A percentile compares a stretch with the other conserved stretches of the same genome.
Evolutionary conservation across 108 stramenopile species (phyloP).

Genomic region (Fistulifera solaris): DNA sequence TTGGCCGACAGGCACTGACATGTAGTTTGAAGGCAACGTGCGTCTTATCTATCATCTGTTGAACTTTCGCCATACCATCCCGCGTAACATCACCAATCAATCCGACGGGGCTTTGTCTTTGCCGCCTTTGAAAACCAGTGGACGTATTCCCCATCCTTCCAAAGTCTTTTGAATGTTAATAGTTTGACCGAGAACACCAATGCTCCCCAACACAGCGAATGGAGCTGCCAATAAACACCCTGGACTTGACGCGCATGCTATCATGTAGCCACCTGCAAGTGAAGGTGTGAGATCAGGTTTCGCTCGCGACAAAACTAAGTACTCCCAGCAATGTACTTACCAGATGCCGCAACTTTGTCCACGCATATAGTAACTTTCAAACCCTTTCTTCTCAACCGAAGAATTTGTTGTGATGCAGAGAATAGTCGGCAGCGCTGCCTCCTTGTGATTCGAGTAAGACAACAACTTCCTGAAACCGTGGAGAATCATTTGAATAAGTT

Average conservation of each 20-base stretch:
- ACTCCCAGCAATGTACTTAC: slow-evolving; percentile 15
- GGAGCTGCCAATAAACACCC: slow-evolving; percentile 65
- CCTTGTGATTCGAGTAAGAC: slow-evolving; percentile 71
- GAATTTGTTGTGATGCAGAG: slow-evolving; percentile 63
- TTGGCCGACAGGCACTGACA: slow-evolving; percentile 47
- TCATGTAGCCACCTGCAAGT: slow-evolving; percentile 69
- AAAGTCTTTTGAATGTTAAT: slow-evolving; percentile 60
- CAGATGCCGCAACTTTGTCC: slow-evolving; percentile 51
- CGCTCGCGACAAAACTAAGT: neutral
- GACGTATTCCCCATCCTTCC: slow-evolving; percentile 50
- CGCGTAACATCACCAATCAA: slow-evolving; percentile 68
- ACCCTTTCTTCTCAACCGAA: slow-evolving; percentile 46
- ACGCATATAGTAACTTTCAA: slow-evolving; percentile 63
- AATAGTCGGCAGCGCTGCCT: slow-evolving; percentile 62
- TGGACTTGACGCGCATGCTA: slow-evolving; percentile 61
- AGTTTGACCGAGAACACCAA: slow-evolving; percentile 67
- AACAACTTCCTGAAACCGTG: slow-evolving; percentile 31
- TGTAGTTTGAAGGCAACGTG: slow-evolving; percentile 69
- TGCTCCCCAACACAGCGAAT: slow-evolving; percentile 70
- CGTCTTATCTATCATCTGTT: slow-evolving; percentile 59
- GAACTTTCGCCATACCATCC: slow-evolving; percentile 53
- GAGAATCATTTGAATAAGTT: neutral
- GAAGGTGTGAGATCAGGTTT: too few species aligned
- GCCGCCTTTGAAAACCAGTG: slow-evolving; percentile 63
- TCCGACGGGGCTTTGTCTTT: slow-evolving; percentile 66